These are phyloP conservation scores for Fusarium sp. DNA, from an alignment of 2,329 filamentous ascomycete genomes.

Conservation along the genomic window DNA sequence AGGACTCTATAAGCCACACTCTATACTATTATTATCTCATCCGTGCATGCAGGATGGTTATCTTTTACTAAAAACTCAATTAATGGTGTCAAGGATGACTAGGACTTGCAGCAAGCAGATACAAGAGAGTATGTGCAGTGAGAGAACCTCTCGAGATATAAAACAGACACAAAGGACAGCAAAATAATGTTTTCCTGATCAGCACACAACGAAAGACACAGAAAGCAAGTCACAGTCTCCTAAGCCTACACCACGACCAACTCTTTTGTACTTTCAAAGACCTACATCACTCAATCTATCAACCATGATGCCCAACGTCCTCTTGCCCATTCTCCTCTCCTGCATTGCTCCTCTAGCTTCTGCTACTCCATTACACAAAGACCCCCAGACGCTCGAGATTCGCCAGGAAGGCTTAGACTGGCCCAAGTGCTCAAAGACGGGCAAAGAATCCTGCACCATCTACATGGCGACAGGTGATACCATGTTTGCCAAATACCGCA, in stretches of 20 bases:
- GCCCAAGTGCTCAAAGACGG: conserved; percentile 1
- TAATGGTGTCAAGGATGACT: neutral
- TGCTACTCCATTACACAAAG: neutral
- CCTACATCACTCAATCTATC: neutral
- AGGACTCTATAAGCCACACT: neutral
- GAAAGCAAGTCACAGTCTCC: neutral
- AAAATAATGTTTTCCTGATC: neutral
- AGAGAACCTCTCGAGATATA: neutral
- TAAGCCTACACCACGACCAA: neutral
- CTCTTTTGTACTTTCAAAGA: neutral
- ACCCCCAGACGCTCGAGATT: neutral
- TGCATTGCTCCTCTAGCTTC: neutral
- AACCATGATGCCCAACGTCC: neutral
- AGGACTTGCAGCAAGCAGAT: neutral
- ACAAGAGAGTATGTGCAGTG: neutral
- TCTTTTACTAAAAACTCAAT: neutral
- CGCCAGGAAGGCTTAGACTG: neutral
- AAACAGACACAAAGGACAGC: neutral
- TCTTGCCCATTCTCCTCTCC: neutral
- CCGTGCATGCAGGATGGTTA: neutral
- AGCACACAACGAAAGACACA: neutral
- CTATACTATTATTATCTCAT: neutral
- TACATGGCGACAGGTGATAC: neutral
- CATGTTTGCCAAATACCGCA: neutral
- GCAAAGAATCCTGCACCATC: neutral